These are phyloP conservation scores for Fusarium dlaminii DNA, from an alignment of 2,329 filamentous ascomycete species.

Conservation along the genomic window DNA sequence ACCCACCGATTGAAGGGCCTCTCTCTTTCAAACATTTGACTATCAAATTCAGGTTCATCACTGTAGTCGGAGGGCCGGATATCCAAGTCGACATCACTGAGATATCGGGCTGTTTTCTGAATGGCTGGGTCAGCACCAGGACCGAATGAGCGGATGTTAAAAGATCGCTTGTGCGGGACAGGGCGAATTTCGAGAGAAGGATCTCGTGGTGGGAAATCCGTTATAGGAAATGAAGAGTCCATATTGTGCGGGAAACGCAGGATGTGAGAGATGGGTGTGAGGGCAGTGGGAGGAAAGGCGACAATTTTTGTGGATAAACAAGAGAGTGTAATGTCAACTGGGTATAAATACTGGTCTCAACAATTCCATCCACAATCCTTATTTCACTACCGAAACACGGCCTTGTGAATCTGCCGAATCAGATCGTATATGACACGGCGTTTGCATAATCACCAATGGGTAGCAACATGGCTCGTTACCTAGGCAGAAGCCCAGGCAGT, in stretches of 20 bases:
- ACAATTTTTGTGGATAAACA: not conserved
- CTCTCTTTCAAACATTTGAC: constrained; percentile 19
- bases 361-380: not conserved
- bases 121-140: constrained; percentile 15
- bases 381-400: not conserved
- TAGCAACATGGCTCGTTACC: not conserved
- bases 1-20: constrained; percentile 3
- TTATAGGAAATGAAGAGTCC: not conserved
- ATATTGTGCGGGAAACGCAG: not conserved
- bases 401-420: not conserved
- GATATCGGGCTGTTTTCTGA: not conserved
- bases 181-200: constrained; percentile 5
- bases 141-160: constrained; percentile 5
- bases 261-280: no score
- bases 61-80: constrained; percentile 14
- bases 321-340: not conserved
- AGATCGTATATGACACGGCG: not conserved
- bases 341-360: not conserved
- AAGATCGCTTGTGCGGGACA: constrained; percentile 9
- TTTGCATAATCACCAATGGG: not conserved
- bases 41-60: constrained; percentile 1
- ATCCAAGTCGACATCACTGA: constrained; percentile 17
- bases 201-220: not conserved
- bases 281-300: not conserved
- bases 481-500: constrained; percentile 17